Conservation (phyloP, 768 basidiomycete genomes). For the Tricholoma hemisulphureum region DNA sequence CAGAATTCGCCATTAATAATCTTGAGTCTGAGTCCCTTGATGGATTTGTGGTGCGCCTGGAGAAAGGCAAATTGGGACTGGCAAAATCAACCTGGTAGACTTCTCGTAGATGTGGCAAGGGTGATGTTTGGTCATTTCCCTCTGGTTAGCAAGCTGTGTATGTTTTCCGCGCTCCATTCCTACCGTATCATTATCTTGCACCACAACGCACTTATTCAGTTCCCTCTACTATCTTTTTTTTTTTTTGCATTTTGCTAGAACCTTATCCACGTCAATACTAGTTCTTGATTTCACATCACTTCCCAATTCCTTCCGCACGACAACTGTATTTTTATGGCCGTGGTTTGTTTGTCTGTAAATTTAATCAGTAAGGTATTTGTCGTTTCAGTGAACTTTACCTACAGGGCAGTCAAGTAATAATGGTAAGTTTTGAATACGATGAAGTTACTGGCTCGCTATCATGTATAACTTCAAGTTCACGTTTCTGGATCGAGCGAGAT, state of each 20-base stretch:
- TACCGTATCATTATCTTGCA: neutral
- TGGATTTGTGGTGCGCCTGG: conserved; percentile 58
- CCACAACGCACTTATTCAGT: neutral
- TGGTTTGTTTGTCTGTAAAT: too few species aligned
- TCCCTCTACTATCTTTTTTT: too few species aligned
- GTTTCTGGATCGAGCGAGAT: too few species aligned
- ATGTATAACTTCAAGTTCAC: too few species aligned
- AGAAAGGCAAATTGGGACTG: conserved; percentile 57
- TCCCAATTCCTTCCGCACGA: too few species aligned
- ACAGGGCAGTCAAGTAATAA: conserved; percentile 35
- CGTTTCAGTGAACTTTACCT: neutral
- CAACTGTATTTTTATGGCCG: neutral
- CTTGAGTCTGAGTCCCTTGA: conserved; percentile 62
- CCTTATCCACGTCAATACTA: neutral
- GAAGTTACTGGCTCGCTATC: too few species aligned
- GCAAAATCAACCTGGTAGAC: conserved; percentile 10
- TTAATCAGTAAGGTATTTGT: too few species aligned
- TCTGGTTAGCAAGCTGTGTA: neutral
- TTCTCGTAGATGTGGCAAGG: neutral
- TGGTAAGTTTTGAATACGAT: conserved; percentile 13
- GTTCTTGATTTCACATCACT: neutral
- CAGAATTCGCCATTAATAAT: conserved; percentile 66
- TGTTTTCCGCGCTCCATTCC: neutral
- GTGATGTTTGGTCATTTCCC: neutral
- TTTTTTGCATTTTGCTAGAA: neutral